phyloP scores from a whole-genome alignment of 2,329 filamentous ascomycete genomes.

The Claviceps sp. region DNA sequence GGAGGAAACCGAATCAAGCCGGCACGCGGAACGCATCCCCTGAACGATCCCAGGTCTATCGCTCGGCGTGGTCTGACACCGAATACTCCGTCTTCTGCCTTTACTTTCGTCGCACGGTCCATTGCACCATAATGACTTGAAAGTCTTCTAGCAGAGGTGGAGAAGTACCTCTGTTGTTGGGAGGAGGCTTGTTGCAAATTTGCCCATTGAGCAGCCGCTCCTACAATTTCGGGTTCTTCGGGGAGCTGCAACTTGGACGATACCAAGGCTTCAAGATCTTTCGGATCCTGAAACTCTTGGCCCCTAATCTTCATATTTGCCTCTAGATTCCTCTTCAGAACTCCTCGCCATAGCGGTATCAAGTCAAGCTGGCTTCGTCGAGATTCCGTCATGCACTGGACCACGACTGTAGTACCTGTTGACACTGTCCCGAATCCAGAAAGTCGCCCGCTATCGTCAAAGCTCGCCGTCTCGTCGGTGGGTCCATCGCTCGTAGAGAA shows the following conservation, averaged over 20 bases:
- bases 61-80: conserved; percentile 31
- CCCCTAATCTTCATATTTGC: conserved; percentile 18
- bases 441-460: conserved; percentile 41
- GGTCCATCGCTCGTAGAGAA: conserved; percentile 55
- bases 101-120: neutral
- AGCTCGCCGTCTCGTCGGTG: conserved; percentile 27
- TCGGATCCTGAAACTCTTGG: conserved; percentile 11
- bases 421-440: conserved; percentile 59
- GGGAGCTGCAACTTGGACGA: conserved; percentile 21
- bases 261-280: conserved; percentile 18
- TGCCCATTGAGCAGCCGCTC: conserved; percentile 21
- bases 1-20: conserved; percentile 32
- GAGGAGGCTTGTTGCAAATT: conserved; percentile 21
- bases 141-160: conserved; percentile 17
- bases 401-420: conserved; percentile 37
- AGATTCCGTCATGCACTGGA: conserved; percentile 44
- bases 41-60: conserved; percentile 40
- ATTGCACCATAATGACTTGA: conserved; percentile 1
- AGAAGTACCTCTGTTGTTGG: conserved; percentile 21
- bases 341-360: conserved; percentile 36
- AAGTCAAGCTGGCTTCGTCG: conserved; percentile 39
- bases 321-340: conserved; percentile 23
- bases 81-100: neutral
- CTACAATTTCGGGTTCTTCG: conserved; percentile 5
- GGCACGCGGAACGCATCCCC: conserved; percentile 48